Evolutionary conservation across 2,329 filamentous ascomycete genomes (phyloP).

Genomic region (Xylaria hypoxylon): DNA sequence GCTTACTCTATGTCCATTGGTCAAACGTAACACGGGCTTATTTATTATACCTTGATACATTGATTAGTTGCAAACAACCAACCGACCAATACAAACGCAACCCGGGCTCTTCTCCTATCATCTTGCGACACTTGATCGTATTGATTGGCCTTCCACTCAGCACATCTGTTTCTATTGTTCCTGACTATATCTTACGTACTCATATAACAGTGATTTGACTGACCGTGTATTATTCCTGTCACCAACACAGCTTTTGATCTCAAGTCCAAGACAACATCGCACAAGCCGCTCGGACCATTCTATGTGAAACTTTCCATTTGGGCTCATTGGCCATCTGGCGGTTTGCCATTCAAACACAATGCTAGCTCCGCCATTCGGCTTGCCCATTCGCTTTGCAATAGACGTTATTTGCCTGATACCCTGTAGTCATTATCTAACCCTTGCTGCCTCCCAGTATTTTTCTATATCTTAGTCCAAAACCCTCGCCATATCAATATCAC

Average conservation of each 20-base stretch:
- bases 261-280: slow-evolving; percentile 21
- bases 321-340: slow-evolving; percentile 1
- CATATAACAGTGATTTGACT: too few relatives aligned
- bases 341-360: slow-evolving; percentile 24
- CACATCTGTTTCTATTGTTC: background rate
- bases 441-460: background rate
- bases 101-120: background rate
- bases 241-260: background rate
- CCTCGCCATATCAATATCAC: background rate
- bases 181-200: background rate
- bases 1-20: background rate
- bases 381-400: background rate
- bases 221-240: too few relatives aligned
- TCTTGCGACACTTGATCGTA: background rate
- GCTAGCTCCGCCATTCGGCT: slow-evolving; percentile 1
- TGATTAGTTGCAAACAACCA: background rate
- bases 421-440: background rate
- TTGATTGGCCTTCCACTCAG: background rate
- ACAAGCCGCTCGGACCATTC: slow-evolving; percentile 25
- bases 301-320: background rate
- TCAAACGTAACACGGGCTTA: background rate
- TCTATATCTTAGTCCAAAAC: background rate
- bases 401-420: background rate
- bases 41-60: background rate
- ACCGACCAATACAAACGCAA: background rate